Evolutionary conservation across 1,284 basidiomycete species (phyloP), one percentile per base, ranked within the genome.

Genomic region (Pseudozyma sp.): DNA sequence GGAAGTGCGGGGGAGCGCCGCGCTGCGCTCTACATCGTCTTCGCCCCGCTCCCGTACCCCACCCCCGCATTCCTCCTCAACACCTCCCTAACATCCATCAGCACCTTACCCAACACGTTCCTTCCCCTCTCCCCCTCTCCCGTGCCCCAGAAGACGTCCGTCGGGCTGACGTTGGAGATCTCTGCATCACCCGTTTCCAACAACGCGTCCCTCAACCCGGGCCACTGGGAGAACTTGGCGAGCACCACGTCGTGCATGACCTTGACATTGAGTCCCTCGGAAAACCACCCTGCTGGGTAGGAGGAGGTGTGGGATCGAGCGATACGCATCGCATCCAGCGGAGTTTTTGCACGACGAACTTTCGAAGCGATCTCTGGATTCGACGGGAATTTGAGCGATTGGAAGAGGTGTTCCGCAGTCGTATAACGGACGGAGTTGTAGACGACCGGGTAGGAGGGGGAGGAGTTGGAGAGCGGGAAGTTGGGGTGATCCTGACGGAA

Each of bases 61-160:
- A 81, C 57, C 10, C 77, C 75, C 7, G 54, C 56, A 31, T 59
- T 56, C 5, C 17, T 47, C 7, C 69, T 50, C 9, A 81, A 49
- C 29, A 63, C 53, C 43, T 81, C 75, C n/a, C 79, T 66, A 2
- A 75, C 74, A 34, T 53, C 58, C 55, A 68, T 55, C 9, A 81
- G 45, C 11, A 66, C 63, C 37, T 78, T 75, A 10, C 79, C 79
- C 7, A 79, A 54, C 52, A 78, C 69, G 33, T 81, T 81, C 9
- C 76, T 61, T 2, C 73, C 77, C 5, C 56, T 43, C 6, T 68
- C 66, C 2, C 64, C 65, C 4, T 62, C 57, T 6, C 60, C 69
- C 0, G 54, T 53, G n/a, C 78, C 78, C 79, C 79, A 81, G 37
- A 81, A 81, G 6, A 68, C 79, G 39, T 81, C 78, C 17, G 64